These are phyloP conservation scores for Salix koriyanagi DNA, from an alignment of 345 rosid genomes.

Conservation along the genomic window DNA sequence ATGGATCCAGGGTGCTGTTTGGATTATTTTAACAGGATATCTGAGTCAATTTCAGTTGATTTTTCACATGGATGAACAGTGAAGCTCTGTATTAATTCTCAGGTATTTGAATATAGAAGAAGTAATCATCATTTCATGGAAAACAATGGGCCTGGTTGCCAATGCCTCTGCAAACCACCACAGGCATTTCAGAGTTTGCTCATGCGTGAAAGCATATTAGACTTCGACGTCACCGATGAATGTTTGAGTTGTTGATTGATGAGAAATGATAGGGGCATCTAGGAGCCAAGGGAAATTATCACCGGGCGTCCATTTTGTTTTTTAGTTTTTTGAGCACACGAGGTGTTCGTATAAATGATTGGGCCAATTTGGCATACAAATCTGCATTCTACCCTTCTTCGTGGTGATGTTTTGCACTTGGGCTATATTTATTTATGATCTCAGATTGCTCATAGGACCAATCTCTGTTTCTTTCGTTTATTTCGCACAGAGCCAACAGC, in stretches of 20 bases:
- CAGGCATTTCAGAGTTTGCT: neutral
- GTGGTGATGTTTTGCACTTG: neutral
- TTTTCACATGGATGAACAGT: too few species aligned
- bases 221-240: neutral
- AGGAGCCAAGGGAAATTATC: neutral
- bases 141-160: too few species aligned
- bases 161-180: too few species aligned
- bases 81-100: too few species aligned
- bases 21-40: too few species aligned
- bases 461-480: neutral
- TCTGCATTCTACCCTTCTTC: neutral
- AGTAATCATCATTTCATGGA: too few species aligned
- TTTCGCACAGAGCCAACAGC: too few species aligned
- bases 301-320: neutral
- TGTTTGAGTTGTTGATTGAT: neutral
- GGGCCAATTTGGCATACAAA: neutral
- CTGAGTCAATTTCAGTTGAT: too few species aligned
- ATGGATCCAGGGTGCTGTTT: too few species aligned
- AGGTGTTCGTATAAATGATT: neutral
- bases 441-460: neutral
- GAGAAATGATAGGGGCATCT: neutral
- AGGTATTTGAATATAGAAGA: too few species aligned
- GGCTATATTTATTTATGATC: neutral
- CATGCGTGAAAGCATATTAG: neutral
- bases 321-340: neutral